phyloP scores from a whole-genome alignment of 352 stramenopile species.

The Globisporangium iwayamae region DNA sequence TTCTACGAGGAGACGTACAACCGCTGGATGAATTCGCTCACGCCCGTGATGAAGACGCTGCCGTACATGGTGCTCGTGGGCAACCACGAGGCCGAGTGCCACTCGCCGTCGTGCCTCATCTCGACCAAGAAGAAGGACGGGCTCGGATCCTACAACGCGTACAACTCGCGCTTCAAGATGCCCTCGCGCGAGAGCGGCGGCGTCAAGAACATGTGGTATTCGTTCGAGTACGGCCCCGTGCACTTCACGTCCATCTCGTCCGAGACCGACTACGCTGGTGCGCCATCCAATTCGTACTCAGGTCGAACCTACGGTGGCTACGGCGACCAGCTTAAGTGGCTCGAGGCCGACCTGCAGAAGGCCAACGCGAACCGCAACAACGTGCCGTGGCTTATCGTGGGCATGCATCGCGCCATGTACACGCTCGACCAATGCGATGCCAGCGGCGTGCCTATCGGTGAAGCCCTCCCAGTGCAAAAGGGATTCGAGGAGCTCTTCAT shows the following conservation, averaged over 20 bases:
- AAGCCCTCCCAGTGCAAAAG: slow-evolving; percentile 34
- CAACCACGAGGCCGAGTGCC: slow-evolving; percentile 89
- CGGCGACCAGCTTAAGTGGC: slow-evolving; percentile 47
- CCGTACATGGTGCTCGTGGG: slow-evolving; percentile 85
- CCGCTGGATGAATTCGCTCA: slow-evolving; percentile 73
- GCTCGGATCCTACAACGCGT: slow-evolving; percentile 80
- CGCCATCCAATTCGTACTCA: slow-evolving; percentile 42
- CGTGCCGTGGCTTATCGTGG: slow-evolving; percentile 53
- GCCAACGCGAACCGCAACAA: slow-evolving; percentile 40
- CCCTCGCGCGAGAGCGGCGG: slow-evolving; percentile 59
- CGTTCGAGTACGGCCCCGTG: slow-evolving; percentile 78
- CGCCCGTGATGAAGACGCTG: slow-evolving; percentile 42
- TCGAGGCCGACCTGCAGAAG: slow-evolving; percentile 45
- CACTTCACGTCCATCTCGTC: slow-evolving; percentile 82
- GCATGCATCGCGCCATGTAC: slow-evolving; percentile 50
- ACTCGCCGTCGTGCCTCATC: slow-evolving; percentile 57
- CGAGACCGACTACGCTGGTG: slow-evolving; percentile 59
- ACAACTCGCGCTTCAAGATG: slow-evolving; percentile 86
- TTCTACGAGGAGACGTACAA: slow-evolving; percentile 89
- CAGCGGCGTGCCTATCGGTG: slow-evolving; percentile 15
- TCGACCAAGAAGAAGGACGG: slow-evolving; percentile 43
- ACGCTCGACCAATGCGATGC: slow-evolving; percentile 19
- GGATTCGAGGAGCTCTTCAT: slow-evolving; percentile 83
- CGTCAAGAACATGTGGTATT: slow-evolving; percentile 85
- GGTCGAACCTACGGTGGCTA: slow-evolving; percentile 38